Conservation (phyloP, 2,329 filamentous ascomycete genomes). For the Verticillium zaregamsianum region DNA sequence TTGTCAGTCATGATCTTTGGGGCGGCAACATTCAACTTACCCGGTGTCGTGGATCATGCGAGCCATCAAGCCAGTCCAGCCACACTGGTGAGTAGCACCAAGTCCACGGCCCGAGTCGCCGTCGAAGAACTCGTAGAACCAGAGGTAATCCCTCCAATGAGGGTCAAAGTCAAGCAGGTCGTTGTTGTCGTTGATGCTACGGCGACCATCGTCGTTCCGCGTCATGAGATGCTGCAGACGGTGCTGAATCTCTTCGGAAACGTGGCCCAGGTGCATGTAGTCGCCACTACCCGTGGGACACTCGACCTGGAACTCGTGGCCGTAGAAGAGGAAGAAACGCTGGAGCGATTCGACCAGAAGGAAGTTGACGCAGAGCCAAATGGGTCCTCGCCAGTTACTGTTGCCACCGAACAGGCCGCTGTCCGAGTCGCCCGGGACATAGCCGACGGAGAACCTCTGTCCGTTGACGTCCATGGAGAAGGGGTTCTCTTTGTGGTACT, state of each 20-base stretch:
- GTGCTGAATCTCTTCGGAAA: slow-evolving; percentile 93
- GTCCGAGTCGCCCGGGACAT: slow-evolving; percentile 94
- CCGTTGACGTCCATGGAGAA: slow-evolving; percentile 96
- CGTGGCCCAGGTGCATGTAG: slow-evolving; percentile 91
- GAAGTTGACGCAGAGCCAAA: slow-evolving; percentile 97
- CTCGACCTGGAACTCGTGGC: slow-evolving; percentile 81
- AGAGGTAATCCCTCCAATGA: slow-evolving; percentile 88
- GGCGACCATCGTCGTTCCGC: slow-evolving; percentile 75
- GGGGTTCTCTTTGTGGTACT: slow-evolving; percentile 83
- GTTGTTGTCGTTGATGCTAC: slow-evolving; percentile 82
- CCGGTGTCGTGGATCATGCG: slow-evolving; percentile 98
- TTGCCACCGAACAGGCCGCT: slow-evolving; percentile 94
- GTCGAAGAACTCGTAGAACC: slow-evolving; percentile 98
- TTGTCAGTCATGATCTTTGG: background rate
- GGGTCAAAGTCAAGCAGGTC: slow-evolving; percentile 87
- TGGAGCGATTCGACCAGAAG: slow-evolving; percentile 91
- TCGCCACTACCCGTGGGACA: slow-evolving; percentile 92
- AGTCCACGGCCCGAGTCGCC: slow-evolving; percentile 85
- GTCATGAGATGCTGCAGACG: slow-evolving; percentile 89
- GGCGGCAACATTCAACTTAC: slow-evolving; percentile 46
- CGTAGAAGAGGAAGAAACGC: slow-evolving; percentile 94
- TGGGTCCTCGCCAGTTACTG: slow-evolving; percentile 95
- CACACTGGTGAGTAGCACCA: slow-evolving; percentile 90
- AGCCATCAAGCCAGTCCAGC: slow-evolving; percentile 93
- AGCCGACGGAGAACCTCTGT: slow-evolving; percentile 80